Conservation (phyloP, 352 stramenopile species). For the Phytophthora meadii region DNA sequence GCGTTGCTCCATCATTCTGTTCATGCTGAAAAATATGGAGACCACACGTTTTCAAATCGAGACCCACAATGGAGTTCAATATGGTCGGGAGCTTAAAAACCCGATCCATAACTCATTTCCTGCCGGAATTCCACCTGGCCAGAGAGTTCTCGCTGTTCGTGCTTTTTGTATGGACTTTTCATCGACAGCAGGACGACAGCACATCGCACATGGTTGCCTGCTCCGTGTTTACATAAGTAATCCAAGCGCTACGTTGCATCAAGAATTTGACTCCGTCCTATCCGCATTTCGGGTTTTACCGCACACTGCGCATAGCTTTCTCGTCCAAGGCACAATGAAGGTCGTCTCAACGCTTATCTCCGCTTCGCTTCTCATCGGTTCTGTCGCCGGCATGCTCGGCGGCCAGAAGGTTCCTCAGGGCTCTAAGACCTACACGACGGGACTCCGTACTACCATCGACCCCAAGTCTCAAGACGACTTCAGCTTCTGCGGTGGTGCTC, state of each 20-base stretch:
- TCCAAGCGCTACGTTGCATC: constrained; percentile 11
- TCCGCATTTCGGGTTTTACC: constrained; percentile 19
- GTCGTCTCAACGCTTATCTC: constrained; percentile 28
- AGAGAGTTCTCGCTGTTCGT: constrained; percentile 12
- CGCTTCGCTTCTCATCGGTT: constrained; percentile 28
- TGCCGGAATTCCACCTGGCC: constrained; percentile 15
- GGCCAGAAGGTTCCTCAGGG: constrained; percentile 42
- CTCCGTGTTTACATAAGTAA: constrained; percentile 23
- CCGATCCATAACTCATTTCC: constrained; percentile 11
- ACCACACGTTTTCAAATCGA: constrained; percentile 11
- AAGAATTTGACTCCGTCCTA: background rate
- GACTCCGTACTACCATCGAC: constrained; percentile 40
- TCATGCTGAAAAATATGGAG: constrained; percentile 3
- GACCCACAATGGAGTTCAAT: background rate
- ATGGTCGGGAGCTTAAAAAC: background rate
- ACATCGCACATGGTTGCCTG: constrained; percentile 15
- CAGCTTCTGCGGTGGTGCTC: constrained; percentile 31
- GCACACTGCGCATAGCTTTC: constrained; percentile 20
- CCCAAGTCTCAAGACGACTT: constrained; percentile 20
- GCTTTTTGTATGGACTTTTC: constrained; percentile 4
- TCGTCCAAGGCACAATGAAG: constrained; percentile 17
- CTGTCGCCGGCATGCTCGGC: constrained; percentile 37
- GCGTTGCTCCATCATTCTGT: constrained; percentile 7
- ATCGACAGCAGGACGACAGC: constrained; percentile 9
- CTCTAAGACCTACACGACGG: constrained; percentile 47